Conservation (phyloP, 2,329 filamentous ascomycete species). For the Elsinoe batatas region DNA sequence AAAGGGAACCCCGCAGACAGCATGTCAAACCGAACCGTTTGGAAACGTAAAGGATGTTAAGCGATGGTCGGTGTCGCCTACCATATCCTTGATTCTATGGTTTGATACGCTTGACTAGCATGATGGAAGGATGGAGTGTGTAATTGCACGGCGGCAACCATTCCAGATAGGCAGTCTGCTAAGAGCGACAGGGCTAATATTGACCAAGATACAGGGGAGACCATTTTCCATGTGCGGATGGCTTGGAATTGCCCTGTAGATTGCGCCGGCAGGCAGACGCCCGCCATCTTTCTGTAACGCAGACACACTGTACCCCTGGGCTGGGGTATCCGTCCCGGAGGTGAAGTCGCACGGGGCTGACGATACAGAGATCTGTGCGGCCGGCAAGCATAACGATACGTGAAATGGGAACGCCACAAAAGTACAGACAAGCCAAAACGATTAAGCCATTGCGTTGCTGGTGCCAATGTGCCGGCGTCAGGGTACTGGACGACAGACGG, state of each 20-base stretch:
- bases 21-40: slow-evolving; percentile 12
- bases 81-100: background rate
- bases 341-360: background rate
- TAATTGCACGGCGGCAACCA: slow-evolving; percentile 5
- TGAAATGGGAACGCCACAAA: background rate
- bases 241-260: background rate
- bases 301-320: background rate
- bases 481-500: slow-evolving; percentile 4
- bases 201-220: background rate
- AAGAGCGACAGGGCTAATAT: background rate
- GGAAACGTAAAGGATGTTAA: background rate
- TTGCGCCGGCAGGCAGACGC: slow-evolving; percentile 1
- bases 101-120: background rate
- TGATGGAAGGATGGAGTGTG: background rate
- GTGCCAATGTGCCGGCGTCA: slow-evolving; percentile 11
- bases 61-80: background rate
- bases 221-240: background rate
- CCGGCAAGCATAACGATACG: slow-evolving; percentile 9
- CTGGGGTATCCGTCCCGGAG: background rate
- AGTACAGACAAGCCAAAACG: background rate
- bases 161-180: slow-evolving; percentile 2
- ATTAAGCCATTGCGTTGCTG: slow-evolving; percentile 7
- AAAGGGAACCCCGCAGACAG: background rate
- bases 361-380: slow-evolving; percentile 8
- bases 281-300: background rate